These are phyloP conservation scores for Logfia minima DNA, from an alignment of 129 eudicot genomes.

Conservation along the genomic window DNA sequence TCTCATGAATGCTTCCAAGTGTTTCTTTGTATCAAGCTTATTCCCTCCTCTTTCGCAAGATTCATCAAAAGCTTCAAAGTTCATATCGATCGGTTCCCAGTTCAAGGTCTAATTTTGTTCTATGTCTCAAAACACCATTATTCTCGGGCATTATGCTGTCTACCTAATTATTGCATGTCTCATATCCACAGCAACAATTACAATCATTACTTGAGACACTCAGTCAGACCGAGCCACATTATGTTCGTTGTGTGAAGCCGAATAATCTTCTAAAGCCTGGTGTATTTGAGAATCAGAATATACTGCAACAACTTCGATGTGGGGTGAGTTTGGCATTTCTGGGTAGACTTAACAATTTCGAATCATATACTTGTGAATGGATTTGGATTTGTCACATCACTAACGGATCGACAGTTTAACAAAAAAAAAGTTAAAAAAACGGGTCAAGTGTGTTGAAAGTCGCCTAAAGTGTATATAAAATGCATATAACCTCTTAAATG, in stretches of 20 bases:
- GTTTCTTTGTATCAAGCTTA: slow-evolving; percentile 75
- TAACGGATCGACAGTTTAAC: background rate
- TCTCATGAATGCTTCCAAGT: slow-evolving; percentile 67
- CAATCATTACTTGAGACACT: slow-evolving; percentile 89
- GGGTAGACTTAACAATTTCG: too few relatives aligned
- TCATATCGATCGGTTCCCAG: slow-evolving; percentile 78
- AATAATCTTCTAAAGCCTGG: slow-evolving; percentile 78
- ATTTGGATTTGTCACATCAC: background rate
- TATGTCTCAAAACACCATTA: background rate
- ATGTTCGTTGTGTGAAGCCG: slow-evolving; percentile 85
- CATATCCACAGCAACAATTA: slow-evolving; percentile 65
- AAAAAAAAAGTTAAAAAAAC: background rate
- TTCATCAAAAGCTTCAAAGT: slow-evolving; percentile 74
- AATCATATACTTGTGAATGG: background rate
- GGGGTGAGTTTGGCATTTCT: slow-evolving; percentile 58
- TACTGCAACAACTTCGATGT: slow-evolving; percentile 88
- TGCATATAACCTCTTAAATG: too few relatives aligned
- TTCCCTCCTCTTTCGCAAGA: slow-evolving; percentile 78
- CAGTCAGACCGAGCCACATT: slow-evolving; percentile 87
- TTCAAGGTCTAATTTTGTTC: slow-evolving; percentile 59
- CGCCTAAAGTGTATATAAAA: background rate
- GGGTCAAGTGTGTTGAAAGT: background rate
- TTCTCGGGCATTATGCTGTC: slow-evolving; percentile 10
- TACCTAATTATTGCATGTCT: slow-evolving; percentile 18
- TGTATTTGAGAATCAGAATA: slow-evolving; percentile 75